phyloP scores from a whole-genome alignment of 495 filamentous ascomycete species.

The Niebla homalea region DNA sequence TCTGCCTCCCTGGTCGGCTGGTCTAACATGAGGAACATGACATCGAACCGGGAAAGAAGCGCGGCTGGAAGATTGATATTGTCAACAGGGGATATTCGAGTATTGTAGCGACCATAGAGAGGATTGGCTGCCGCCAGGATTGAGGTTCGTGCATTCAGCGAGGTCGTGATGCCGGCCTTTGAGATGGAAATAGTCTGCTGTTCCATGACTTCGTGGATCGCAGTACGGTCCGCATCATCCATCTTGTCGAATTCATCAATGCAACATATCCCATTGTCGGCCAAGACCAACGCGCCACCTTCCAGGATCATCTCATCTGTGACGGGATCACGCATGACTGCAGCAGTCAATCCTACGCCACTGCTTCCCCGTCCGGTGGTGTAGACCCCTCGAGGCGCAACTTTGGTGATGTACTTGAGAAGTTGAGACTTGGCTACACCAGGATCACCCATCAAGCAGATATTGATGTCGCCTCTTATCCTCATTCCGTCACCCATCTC shows the following conservation, averaged over 20 bases:
- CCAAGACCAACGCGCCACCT: slow-evolving; percentile 87
- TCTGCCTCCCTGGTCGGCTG: slow-evolving; percentile 77
- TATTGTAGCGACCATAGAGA: slow-evolving; percentile 95
- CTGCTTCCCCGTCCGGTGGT: slow-evolving; percentile 92
- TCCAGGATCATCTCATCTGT: slow-evolving; percentile 99
- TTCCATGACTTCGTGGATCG: slow-evolving; percentile 99
- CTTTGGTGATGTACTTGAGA: slow-evolving; percentile 95
- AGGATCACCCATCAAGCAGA: slow-evolving; percentile 97
- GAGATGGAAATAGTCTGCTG: slow-evolving; percentile 98
- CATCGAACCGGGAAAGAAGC: slow-evolving; percentile 88
- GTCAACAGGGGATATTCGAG: slow-evolving; percentile 87
- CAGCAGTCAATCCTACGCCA: slow-evolving; percentile 93
- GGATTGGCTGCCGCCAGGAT: slow-evolving; percentile 98
- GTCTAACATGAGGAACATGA: slow-evolving; percentile 93
- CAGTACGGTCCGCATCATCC: slow-evolving; percentile 91
- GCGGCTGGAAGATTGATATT: slow-evolving; percentile 98
- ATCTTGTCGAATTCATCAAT: slow-evolving; percentile 99
- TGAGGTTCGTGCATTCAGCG: slow-evolving; percentile 87
- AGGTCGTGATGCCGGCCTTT: slow-evolving; percentile 94
- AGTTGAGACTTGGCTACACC: slow-evolving; percentile 98
- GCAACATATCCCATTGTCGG: slow-evolving; percentile 97
- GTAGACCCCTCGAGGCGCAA: slow-evolving; percentile 92
- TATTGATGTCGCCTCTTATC: slow-evolving; percentile 96
- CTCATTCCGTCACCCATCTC: slow-evolving; percentile 96
- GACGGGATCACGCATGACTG: slow-evolving; percentile 95